A percentile compares a stretch with the other conserved stretches of the same genome.
These are phyloP conservation scores for Daedalea quercina DNA, from an alignment of 768 basidiomycete genomes.

Conservation along the genomic window DNA sequence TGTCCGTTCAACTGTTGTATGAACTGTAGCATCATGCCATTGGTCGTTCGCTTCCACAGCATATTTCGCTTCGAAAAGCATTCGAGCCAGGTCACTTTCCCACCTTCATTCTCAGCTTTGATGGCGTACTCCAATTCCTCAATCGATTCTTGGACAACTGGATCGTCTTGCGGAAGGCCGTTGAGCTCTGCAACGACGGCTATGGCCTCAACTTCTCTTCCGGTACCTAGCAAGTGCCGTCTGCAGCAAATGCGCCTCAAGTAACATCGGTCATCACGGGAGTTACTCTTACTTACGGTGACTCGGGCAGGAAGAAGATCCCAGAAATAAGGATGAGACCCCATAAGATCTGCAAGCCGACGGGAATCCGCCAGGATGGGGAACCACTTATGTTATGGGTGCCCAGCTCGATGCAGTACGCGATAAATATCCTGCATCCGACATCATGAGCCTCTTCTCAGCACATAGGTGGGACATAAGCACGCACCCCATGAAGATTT, in stretches of 20 bases:
- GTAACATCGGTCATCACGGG: background rate
- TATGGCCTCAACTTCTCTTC: slow-evolving; percentile 46
- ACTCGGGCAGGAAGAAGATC: slow-evolving; percentile 73
- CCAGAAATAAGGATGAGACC: slow-evolving; percentile 61
- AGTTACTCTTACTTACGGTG: slow-evolving; percentile 44
- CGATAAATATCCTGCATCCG: slow-evolving; percentile 52
- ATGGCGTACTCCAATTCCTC: slow-evolving; percentile 64
- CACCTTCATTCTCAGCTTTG: slow-evolving; percentile 72
- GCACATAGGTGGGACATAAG: background rate
- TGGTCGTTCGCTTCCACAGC: slow-evolving; percentile 67
- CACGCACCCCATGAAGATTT: slow-evolving; percentile 63
- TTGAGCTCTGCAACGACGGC: slow-evolving; percentile 60
- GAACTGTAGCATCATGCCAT: slow-evolving; percentile 79
- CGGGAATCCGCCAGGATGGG: slow-evolving; percentile 67
- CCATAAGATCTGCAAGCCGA: slow-evolving; percentile 71
- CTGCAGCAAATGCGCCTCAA: slow-evolving; percentile 25
- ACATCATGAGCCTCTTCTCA: background rate
- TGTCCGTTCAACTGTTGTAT: slow-evolving; percentile 78
- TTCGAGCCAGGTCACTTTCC: slow-evolving; percentile 72
- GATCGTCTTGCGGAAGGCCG: slow-evolving; percentile 47
- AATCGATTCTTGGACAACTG: slow-evolving; percentile 50
- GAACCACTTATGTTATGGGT: slow-evolving; percentile 48
- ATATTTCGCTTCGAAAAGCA: slow-evolving; percentile 66
- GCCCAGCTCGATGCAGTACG: slow-evolving; percentile 64
- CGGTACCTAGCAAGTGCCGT: slow-evolving; percentile 60